Conservation (phyloP, 106 monocot species). For the Amphibolis antarctica region DNA sequence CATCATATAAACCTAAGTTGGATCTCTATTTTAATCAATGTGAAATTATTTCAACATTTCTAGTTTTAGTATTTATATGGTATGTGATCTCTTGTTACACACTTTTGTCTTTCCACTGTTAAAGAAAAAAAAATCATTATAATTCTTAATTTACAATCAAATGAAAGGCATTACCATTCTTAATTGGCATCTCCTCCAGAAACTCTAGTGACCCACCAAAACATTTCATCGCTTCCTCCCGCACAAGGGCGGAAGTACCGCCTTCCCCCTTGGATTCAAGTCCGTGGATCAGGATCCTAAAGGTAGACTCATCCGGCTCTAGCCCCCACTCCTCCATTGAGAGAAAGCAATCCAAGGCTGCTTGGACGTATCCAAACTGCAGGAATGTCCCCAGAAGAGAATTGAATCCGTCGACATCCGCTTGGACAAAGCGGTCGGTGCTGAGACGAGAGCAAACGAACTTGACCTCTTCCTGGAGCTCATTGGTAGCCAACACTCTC, state of each 20-base stretch:
- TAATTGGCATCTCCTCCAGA: constrained; percentile 33
- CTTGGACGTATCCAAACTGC: constrained; percentile 40
- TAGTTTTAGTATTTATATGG: no score
- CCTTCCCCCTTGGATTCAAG: constrained; percentile 48
- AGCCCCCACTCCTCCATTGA: constrained; percentile 77
- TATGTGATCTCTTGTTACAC: no score
- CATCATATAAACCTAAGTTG: no score
- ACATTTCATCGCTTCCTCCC: constrained; percentile 43
- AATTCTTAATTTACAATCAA: no score
- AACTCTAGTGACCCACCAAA: constrained; percentile 48
- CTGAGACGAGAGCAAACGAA: constrained; percentile 42
- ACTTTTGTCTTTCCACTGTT: no score
- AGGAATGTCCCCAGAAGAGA: constrained; percentile 42
- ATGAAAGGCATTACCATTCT: constrained; percentile 3
- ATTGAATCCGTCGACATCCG: constrained; percentile 79
- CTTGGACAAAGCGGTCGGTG: constrained; percentile 28
- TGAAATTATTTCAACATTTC: no score
- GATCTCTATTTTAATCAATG: no score
- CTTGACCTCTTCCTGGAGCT: constrained; percentile 34
- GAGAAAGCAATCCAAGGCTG: constrained; percentile 61
- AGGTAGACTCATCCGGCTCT: constrained; percentile 70
- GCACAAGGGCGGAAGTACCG: constrained; percentile 27
- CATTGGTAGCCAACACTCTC: constrained; percentile 41
- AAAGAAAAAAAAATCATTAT: neutral
- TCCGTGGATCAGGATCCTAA: constrained; percentile 40